Evolutionary conservation across 2,329 filamentous ascomycete species (phyloP).

Genomic region (Calonectria fujianensis): DNA sequence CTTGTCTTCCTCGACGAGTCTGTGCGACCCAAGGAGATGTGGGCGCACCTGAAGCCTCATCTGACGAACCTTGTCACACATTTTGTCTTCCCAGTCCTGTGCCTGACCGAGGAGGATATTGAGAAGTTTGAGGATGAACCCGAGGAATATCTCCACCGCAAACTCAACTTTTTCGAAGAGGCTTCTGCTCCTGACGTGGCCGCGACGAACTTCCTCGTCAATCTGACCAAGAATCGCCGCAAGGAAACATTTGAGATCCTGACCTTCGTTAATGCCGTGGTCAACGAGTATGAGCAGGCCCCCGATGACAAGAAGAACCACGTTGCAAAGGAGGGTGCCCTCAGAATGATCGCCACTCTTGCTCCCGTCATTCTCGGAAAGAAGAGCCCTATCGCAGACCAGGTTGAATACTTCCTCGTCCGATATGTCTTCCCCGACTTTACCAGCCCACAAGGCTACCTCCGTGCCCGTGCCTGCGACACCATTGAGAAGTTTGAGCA

Average conservation of each 20-base stretch:
- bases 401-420: constrained; percentile 99
- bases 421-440: constrained; percentile 99
- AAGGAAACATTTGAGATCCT: constrained; percentile 97
- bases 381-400: constrained; percentile 97
- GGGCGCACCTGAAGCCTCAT: constrained; percentile 94
- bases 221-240: constrained; percentile 93
- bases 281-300: constrained; percentile 91
- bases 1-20: constrained; percentile 97
- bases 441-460: constrained; percentile 91
- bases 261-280: constrained; percentile 94
- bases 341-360: constrained; percentile 97
- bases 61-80: constrained; percentile 95
- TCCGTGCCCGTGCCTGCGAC: constrained; percentile 95
- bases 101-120: constrained; percentile 92
- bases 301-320: constrained; percentile 94
- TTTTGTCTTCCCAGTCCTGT: constrained; percentile 95
- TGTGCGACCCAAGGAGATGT: constrained; percentile 97
- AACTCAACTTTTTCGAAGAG: constrained; percentile 98
- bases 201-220: constrained; percentile 96
- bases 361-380: constrained; percentile 96
- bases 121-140: constrained; percentile 96
- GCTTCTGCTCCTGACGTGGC: constrained; percentile 96
- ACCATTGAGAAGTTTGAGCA: constrained; percentile 99
- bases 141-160: constrained; percentile 96
- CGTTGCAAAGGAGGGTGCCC: constrained; percentile 94